These are phyloP conservation scores for Vaccinium vitisidaea DNA, from an alignment of 148 eudicot genomes.

Conservation along the genomic window DNA sequence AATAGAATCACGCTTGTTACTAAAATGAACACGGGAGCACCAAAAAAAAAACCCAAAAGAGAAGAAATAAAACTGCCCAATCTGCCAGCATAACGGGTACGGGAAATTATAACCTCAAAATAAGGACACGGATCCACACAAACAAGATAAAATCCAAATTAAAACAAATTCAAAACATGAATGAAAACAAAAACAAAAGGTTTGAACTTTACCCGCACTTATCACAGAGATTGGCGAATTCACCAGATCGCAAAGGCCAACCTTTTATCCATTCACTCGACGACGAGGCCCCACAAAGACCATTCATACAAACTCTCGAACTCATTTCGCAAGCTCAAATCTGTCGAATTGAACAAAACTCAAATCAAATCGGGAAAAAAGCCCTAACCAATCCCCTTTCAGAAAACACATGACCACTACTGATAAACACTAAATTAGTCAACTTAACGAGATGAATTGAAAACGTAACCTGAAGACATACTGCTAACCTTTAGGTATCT, in stretches of 20 bases:
- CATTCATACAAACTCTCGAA: slow-evolving; percentile 66
- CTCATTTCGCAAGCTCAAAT: slow-evolving; percentile 31
- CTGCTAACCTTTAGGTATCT: not conserved
- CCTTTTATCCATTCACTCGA: slow-evolving; percentile 64
- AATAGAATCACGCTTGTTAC: not conserved
- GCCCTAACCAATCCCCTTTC: slow-evolving; percentile 13
- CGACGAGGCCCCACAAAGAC: slow-evolving; percentile 58
- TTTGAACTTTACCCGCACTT: slow-evolving; percentile 72
- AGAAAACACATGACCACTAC: not conserved
- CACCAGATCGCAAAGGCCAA: slow-evolving; percentile 85
- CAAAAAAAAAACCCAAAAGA: no score
- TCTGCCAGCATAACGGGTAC: not conserved
- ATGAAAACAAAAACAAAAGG: not conserved
- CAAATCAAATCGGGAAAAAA: slow-evolving; percentile 8
- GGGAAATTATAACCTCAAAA: not conserved
- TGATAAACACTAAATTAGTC: slow-evolving; percentile 11
- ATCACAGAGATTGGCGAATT: slow-evolving; percentile 66
- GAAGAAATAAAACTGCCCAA: no score
- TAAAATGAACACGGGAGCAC: not conserved
- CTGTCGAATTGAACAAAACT: slow-evolving; percentile 20
- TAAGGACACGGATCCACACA: not conserved
- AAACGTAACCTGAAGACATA: slow-evolving; percentile 9
- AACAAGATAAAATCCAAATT: not conserved
- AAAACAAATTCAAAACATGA: not conserved
- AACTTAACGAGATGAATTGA: not conserved